These are phyloP conservation scores for Dipodascopsis tothii DNA, from an alignment of 805 yeast species.

Conservation along the genomic window DNA sequence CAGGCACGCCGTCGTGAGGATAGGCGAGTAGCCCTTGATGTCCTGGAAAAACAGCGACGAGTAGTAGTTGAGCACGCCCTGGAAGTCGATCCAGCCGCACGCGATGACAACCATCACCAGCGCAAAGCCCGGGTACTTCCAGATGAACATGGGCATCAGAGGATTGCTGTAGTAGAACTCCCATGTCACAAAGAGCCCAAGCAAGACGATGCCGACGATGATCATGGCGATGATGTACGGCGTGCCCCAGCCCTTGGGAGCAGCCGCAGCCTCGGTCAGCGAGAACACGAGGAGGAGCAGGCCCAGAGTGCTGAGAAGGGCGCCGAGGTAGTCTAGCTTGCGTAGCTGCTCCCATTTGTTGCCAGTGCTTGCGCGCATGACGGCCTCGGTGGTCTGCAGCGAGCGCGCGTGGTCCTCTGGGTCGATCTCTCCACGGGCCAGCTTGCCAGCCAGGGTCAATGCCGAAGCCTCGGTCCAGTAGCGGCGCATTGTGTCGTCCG, in stretches of 20 bases:
- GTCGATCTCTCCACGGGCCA: not conserved
- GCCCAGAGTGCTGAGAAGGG: slow-evolving; percentile 36
- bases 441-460: slow-evolving; percentile 1
- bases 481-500: slow-evolving; percentile 28
- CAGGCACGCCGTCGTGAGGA: slow-evolving; percentile 40
- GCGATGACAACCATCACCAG: slow-evolving; percentile 35
- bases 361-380: not conserved
- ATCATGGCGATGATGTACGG: slow-evolving; percentile 41
- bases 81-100: slow-evolving; percentile 40
- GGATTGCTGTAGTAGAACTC: slow-evolving; percentile 36
- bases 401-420: no score
- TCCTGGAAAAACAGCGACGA: slow-evolving; percentile 40
- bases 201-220: slow-evolving; percentile 36
- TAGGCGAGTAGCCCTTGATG: slow-evolving; percentile 34
- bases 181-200: slow-evolving; percentile 36
- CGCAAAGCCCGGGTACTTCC: slow-evolving; percentile 36
- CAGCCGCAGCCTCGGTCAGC: slow-evolving; percentile 38
- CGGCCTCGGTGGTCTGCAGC: no score
- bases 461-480: slow-evolving; percentile 1
- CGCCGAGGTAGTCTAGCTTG: slow-evolving; percentile 40
- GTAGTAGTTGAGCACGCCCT: slow-evolving; percentile 37
- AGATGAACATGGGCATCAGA: slow-evolving; percentile 42
- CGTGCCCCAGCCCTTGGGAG: slow-evolving; percentile 40
- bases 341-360: slow-evolving; percentile 20
- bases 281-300: slow-evolving; percentile 40